Evolutionary conservation across 352 stramenopile genomes (phyloP).

Genomic region (Globisporangium polare): DNA sequence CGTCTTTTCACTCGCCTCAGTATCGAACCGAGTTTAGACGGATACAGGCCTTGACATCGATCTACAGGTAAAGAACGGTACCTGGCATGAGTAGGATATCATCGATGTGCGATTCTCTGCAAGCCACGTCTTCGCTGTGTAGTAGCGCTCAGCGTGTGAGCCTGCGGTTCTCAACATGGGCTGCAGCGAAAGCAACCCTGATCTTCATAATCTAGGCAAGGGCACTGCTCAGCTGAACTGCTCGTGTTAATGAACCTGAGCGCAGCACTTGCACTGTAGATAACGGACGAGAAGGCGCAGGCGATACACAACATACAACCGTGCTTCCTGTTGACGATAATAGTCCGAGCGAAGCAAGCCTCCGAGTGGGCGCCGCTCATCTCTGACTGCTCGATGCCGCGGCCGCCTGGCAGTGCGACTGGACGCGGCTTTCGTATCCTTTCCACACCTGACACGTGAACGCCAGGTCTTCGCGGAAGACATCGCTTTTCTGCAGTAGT

Average conservation of each 20-base stretch:
- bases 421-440: constrained; percentile 77
- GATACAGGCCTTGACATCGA: neutral
- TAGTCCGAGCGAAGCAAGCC: neutral
- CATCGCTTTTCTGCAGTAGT: constrained; percentile 65
- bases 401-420: constrained; percentile 53
- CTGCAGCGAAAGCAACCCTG: neutral
- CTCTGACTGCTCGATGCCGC: constrained; percentile 1
- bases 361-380: neutral
- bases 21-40: neutral
- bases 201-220: neutral
- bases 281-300: neutral
- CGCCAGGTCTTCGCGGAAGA: constrained; percentile 60
- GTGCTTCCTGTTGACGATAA: neutral
- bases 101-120: neutral
- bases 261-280: neutral
- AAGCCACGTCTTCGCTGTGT: neutral
- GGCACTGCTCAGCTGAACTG: neutral
- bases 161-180: neutral
- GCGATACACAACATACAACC: neutral
- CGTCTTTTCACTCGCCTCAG: neutral
- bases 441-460: constrained; percentile 83
- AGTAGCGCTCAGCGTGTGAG: neutral
- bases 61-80: neutral
- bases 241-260: too few relatives aligned
- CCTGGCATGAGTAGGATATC: neutral